These are phyloP conservation scores for Diaporthe destruens DNA, from an alignment of 2,329 filamentous ascomycete species.

Conservation along the genomic window DNA sequence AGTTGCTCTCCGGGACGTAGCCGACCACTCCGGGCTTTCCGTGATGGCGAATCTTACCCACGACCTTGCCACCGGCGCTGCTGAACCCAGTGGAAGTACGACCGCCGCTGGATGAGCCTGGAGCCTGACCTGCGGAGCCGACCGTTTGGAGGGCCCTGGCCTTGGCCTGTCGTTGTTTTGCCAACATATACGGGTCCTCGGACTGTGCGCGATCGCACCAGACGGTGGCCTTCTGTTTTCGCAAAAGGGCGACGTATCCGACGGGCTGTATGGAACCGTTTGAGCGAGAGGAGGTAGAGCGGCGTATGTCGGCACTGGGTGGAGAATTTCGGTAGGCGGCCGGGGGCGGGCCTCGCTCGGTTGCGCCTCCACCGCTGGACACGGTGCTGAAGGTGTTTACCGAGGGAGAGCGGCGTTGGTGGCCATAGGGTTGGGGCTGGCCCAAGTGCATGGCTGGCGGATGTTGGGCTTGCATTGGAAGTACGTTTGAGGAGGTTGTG, in stretches of 20 bases:
- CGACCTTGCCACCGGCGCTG: slow-evolving; percentile 71
- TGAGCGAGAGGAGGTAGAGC: slow-evolving; percentile 86
- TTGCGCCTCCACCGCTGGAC: slow-evolving; percentile 59
- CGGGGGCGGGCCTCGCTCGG: slow-evolving; percentile 60
- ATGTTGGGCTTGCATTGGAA: slow-evolving; percentile 53
- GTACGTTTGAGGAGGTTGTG: slow-evolving; percentile 68
- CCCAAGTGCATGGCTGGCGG: slow-evolving; percentile 48
- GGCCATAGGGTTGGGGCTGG: slow-evolving; percentile 51
- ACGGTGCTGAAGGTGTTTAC: slow-evolving; percentile 78
- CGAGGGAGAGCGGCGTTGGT: slow-evolving; percentile 71
- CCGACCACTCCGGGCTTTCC: slow-evolving; percentile 83
- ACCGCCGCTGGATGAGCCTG: slow-evolving; percentile 56
- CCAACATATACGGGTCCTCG: slow-evolving; percentile 86
- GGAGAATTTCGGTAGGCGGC: slow-evolving; percentile 69
- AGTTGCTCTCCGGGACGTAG: slow-evolving; percentile 82
- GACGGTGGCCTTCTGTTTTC: slow-evolving; percentile 96
- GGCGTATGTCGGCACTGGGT: slow-evolving; percentile 69
- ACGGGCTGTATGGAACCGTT: slow-evolving; percentile 68
- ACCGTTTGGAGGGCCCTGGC: slow-evolving; percentile 88
- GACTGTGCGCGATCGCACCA: slow-evolving; percentile 97
- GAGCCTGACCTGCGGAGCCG: slow-evolving; percentile 69
- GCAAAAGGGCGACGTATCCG: slow-evolving; percentile 95
- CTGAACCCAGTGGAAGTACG: slow-evolving; percentile 74
- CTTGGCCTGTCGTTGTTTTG: slow-evolving; percentile 88
- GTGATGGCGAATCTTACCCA: slow-evolving; percentile 90